Evolutionary conservation across 352 stramenopile species (phyloP).

Genomic region (Bremia lactucae): DNA sequence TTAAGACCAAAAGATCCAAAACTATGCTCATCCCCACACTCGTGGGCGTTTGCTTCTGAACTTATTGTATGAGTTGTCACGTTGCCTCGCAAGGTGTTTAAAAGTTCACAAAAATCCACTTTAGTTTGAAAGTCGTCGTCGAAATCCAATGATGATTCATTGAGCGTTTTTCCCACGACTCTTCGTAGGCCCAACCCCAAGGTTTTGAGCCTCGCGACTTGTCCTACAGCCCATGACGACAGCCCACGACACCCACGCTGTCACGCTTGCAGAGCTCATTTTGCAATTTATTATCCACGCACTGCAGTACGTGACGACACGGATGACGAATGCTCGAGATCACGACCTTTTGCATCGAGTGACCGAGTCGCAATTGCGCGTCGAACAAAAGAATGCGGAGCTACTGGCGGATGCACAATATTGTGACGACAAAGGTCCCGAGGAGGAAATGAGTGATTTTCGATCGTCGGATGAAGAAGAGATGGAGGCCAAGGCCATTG

Average conservation of each 20-base stretch:
- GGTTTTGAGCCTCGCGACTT: too few species aligned
- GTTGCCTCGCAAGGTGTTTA: too few species aligned
- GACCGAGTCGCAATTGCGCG: constrained; percentile 16
- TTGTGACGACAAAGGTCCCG: constrained; percentile 19
- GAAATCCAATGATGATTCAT: too few species aligned
- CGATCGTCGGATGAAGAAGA: constrained; percentile 16
- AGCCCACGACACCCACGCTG: background rate
- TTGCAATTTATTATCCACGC: constrained; percentile 25
- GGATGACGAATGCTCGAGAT: too few species aligned
- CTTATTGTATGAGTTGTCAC: too few species aligned
- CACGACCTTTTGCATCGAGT: constrained; percentile 11
- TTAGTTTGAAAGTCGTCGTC: too few species aligned
- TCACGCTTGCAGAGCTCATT: constrained; percentile 17
- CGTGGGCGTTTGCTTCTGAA: too few species aligned
- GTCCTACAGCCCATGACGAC: constrained; percentile 8
- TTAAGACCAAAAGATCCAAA: too few species aligned
- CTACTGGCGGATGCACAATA: constrained; percentile 10
- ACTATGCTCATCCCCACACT: too few species aligned
- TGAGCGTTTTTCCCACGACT: constrained; percentile 14
- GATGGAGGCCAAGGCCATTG: constrained; percentile 1
- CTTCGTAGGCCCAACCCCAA: constrained; percentile 15
- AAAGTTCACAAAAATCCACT: too few species aligned
- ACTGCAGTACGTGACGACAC: constrained; percentile 21
- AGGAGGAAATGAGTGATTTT: constrained; percentile 22
- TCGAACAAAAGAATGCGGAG: constrained; percentile 22